phyloP scores from a whole-genome alignment of 1,284 basidiomycete species.

The Omphalotus olearius region DNA sequence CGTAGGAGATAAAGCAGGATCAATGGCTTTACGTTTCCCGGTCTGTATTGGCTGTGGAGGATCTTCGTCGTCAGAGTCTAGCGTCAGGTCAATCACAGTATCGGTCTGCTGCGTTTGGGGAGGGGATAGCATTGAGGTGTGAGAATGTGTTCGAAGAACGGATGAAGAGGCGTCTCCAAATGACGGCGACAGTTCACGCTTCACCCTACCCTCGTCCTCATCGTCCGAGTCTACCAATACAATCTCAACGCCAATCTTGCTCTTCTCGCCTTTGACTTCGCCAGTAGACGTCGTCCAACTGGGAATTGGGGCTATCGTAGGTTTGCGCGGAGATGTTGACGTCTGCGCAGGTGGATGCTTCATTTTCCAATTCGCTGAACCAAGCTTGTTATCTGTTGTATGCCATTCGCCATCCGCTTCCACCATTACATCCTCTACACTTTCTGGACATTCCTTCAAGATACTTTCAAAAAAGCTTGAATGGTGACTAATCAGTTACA shows the following conservation, averaged over 20 bases:
- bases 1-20: slow-evolving; percentile 48
- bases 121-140: slow-evolving; percentile 3
- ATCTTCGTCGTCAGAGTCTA: slow-evolving; percentile 71
- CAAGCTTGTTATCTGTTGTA: slow-evolving; percentile 82
- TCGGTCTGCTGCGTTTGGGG: slow-evolving; percentile 24
- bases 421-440: slow-evolving; percentile 87
- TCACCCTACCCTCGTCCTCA: slow-evolving; percentile 70
- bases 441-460: slow-evolving; percentile 69
- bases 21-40: slow-evolving; percentile 57
- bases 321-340: slow-evolving; percentile 21
- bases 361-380: slow-evolving; percentile 66
- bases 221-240: slow-evolving; percentile 68
- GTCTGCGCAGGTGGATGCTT: slow-evolving; percentile 38
- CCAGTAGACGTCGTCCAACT: slow-evolving; percentile 5
- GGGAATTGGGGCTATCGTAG: slow-evolving; percentile 25
- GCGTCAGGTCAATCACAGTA: slow-evolving; percentile 75
- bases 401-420: slow-evolving; percentile 97
- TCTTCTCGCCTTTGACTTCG: slow-evolving; percentile 26
- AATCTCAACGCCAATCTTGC: slow-evolving; percentile 38
- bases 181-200: slow-evolving; percentile 65
- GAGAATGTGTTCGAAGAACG: slow-evolving; percentile 17
- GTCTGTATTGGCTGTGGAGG: slow-evolving; percentile 24
- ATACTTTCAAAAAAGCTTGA: slow-evolving; percentile 78
- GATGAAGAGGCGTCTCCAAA: slow-evolving; percentile 39
- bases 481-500: slow-evolving; percentile 1